Evolutionary conservation across 208 protist genomes (phyloP).

Genomic region (Acanthamoeba culbertsoni): DNA sequence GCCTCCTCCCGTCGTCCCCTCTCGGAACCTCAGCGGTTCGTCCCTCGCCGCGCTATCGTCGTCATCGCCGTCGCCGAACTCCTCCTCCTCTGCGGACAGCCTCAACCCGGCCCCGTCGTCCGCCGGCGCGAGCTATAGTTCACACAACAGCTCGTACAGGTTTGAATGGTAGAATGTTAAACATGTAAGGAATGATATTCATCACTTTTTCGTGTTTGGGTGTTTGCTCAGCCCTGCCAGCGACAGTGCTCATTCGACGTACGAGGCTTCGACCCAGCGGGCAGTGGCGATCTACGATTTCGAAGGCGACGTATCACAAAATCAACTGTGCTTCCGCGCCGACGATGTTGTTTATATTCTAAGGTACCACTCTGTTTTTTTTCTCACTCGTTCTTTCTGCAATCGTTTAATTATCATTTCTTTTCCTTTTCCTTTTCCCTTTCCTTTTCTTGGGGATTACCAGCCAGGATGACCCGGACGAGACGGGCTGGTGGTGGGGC

Average conservation of each 20-base stretch:
- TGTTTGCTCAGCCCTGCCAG: neutral
- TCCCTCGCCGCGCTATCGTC: no score
- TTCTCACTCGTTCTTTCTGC: neutral
- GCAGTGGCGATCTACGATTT: neutral
- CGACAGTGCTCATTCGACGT: neutral
- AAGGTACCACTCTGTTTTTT: neutral
- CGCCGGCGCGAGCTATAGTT: no score
- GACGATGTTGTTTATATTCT: neutral
- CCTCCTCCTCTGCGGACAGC: neutral
- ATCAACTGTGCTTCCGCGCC: neutral
- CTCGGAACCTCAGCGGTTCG: neutral
- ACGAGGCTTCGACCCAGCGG: neutral
- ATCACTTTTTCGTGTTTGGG: neutral
- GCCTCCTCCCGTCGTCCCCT: neutral
- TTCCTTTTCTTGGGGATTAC: neutral
- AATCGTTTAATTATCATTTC: neutral
- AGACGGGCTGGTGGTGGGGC: slow-evolving; percentile 32
- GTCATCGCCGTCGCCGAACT: no score
- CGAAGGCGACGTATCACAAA: neutral
- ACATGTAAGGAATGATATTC: no score
- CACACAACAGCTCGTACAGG: no score
- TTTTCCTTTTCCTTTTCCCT: neutral
- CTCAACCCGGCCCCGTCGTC: no score
- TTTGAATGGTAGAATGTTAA: no score
- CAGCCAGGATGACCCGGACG: neutral